Evolutionary conservation across 345 rosid species (phyloP).

Genomic region (Citrus reticulata): DNA sequence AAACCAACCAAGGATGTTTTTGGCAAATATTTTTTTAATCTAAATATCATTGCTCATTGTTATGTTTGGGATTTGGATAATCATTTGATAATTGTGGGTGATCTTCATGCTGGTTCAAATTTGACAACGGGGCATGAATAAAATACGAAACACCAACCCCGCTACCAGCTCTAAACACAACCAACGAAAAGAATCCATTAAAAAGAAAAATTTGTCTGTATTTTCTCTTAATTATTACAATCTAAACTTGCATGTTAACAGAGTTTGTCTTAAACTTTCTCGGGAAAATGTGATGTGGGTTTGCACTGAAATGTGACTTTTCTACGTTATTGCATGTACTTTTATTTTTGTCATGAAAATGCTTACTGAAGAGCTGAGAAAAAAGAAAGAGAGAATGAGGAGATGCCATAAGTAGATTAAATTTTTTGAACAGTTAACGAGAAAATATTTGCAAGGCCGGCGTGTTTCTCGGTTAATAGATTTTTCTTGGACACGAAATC

Average conservation of each 20-base stretch:
- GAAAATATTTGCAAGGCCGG: not conserved
- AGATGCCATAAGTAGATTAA: not conserved
- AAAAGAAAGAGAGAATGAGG: not conserved
- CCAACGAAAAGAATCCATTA: too few relatives aligned
- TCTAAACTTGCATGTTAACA: too few relatives aligned
- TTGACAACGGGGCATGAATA: too few relatives aligned
- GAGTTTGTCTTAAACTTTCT: not conserved
- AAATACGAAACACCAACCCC: too few relatives aligned
- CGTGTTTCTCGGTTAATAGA: not conserved
- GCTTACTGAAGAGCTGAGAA: not conserved
- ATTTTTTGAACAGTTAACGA: not conserved
- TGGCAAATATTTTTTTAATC: too few relatives aligned
- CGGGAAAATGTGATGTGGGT: not conserved
- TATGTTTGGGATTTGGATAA: too few relatives aligned
- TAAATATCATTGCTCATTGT: too few relatives aligned
- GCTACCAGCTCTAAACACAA: too few relatives aligned
- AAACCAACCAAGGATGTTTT: too few relatives aligned
- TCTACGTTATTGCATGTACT: not conserved
- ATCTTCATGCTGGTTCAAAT: too few relatives aligned
- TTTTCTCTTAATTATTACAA: too few relatives aligned
- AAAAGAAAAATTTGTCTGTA: accelerated
- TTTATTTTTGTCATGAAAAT: not conserved
- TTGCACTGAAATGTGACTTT: not conserved
- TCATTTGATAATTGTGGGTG: too few relatives aligned
- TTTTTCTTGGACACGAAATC: not conserved